phyloP scores from a whole-genome alignment of 768 basidiomycete species.

The Psilocybe sp. region DNA sequence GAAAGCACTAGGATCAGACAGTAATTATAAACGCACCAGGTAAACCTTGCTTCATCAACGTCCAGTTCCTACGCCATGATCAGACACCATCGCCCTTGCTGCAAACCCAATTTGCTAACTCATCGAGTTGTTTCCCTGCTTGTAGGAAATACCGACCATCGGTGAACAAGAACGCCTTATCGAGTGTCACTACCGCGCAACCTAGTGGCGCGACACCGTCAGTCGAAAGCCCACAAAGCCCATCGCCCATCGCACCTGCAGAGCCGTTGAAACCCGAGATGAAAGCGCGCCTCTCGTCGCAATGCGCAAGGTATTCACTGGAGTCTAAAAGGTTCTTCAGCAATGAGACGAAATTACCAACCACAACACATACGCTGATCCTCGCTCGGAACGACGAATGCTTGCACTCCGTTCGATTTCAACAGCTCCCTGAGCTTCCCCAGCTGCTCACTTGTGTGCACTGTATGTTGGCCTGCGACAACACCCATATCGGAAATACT shows the following conservation, averaged over 20 bases:
- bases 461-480: conserved; percentile 35
- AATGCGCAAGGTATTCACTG: conserved; percentile 85
- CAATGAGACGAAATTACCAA: conserved; percentile 2
- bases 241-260: conserved; percentile 56
- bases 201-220: conserved; percentile 35
- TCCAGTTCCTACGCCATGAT: conserved; percentile 71
- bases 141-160: conserved; percentile 96
- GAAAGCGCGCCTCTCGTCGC: conserved; percentile 81
- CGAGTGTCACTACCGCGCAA: conserved; percentile 70
- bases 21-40: conserved; percentile 46
- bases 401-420: conserved; percentile 56
- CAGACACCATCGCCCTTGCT: not conserved
- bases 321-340: conserved; percentile 50
- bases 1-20: too few relatives aligned
- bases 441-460: conserved; percentile 65
- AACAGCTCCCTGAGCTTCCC: conserved; percentile 67
- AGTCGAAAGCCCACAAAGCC: not conserved
- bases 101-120: conserved; percentile 38
- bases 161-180: conserved; percentile 83
- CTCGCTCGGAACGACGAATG: conserved; percentile 84
- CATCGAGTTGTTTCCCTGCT: conserved; percentile 84
- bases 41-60: conserved; percentile 87
- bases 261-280: conserved; percentile 95
- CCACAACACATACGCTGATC: conserved; percentile 75
- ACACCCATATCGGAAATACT: conserved; percentile 28